Base-by-base conservation (phyloP, 106 monocot genomes). In the Dioscorea zingiberensis region DNA sequence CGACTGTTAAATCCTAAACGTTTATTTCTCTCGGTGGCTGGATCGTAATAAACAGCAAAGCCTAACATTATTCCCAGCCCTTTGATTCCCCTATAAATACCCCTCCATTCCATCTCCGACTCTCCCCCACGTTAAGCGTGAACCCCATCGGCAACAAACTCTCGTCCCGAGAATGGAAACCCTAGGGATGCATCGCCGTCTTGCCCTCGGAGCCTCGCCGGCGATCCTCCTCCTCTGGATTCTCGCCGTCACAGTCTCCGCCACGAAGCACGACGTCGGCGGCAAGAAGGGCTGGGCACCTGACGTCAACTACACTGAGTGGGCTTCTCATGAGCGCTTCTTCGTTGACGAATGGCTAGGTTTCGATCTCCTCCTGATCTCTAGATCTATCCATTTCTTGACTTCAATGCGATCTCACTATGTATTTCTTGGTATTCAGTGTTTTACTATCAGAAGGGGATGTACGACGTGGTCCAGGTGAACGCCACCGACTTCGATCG, bases 381-480 rank as follows among this genome's bases (percentile, higher is more conserved):
- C 60, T 60, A 12, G 13, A 10, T 60, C 60, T 57, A 27, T 32
- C 27, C 2, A 13, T 45, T 13, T 54, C 30, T 23, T 25, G 9
- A 2, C 13, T 54, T 11, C 1, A 6, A 12, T 21, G 21, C 19
- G 1, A 21, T 56, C 56, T 56, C n/a, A 24, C 16, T 1, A 25
- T 47, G 18, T 1, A 17, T 29, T 25, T 4, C 14, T 25, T 23
- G 0, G 7, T 25, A 44, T 16, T 44, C 14, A 44, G 22, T 16
- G 6, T 24, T 62, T 3, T 44, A 4, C 11, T 4, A 53, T 29
- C 18, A 51, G 70, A 69, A 59, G 45, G 23, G 23, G 12, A 21
- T 56, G 54, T 77, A 60, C 73, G 77, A 82, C 69, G 82, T 82
- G 55, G 8, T 74, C 27, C 59, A 66, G 70, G 82, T 82, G 69